Evolutionary conservation across 2,329 filamentous ascomycete species (phyloP), one percentile per base, ranked within the genome.

Genomic region (Purpureocillium lavendulum): DNA sequence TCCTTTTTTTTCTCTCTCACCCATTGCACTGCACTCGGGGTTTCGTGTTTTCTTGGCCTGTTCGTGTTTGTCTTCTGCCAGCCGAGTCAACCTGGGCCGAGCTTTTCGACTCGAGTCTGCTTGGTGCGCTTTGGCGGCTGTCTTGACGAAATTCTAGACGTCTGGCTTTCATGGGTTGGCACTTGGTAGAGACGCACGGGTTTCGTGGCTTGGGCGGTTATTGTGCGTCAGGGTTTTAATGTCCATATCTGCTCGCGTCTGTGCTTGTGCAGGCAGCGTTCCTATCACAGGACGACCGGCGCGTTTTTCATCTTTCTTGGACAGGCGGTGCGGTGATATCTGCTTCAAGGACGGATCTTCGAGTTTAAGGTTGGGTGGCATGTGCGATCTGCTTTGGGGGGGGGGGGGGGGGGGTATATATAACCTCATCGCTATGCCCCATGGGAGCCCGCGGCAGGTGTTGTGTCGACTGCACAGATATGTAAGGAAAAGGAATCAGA

Each of bases 211-310:
- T 24, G 33, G 14, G 35, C 30, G 40, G 42, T 26, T 41, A 34
- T 43, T 46, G 35, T 44, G 39, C 42, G 46, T 48, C 36, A 41
- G 37, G 41, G 43, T 43, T n/a, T 49, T 50, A 50, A 50, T 49
- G 42, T 46, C 40, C 36, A 43, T 40, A 5, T 5, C 6, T 10
- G 21, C 21, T 10, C 6, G 21, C 21, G 10, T 26, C 21, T 10
- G 21, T 10, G 10, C n/a, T n/a, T n/a, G 21, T 10, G 21, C 21
- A 26, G 6, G 21, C 21, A 10, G 21, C 21, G 21, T 26, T 26
- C 21, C 10, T 26, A n/a, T 26, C 6, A 6, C 21, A 10, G 6
- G 21, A 10, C 21, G 21, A 26, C 6, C 5, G 21, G 21, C 21
- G 21, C 21, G 21, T 26, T 49, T 17, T n/a, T n/a, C n/a, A n/a